Percentiles rank a stretch among this genome's conserved stretches.
Evolutionary conservation across 805 yeast species (phyloP).

Genomic region (Metschnikowia orientalis): DNA sequence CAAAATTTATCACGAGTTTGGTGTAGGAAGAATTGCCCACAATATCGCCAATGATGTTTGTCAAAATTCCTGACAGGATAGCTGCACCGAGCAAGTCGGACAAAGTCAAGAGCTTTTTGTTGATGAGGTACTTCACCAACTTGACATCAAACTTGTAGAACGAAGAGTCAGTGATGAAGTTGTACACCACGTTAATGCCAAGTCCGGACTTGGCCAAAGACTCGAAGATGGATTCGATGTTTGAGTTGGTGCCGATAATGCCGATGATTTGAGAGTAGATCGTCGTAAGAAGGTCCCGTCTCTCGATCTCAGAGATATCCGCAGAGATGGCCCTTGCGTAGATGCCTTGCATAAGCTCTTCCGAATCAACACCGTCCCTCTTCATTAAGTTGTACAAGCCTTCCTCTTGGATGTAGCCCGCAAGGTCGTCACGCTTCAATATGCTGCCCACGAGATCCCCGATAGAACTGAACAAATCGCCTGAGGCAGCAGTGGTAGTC

Average conservation of each 20-base stretch:
- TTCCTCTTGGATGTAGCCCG: constrained; percentile 4
- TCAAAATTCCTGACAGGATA: constrained; percentile 13
- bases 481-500: constrained; percentile 7
- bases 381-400: constrained; percentile 9
- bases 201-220: constrained; percentile 24
- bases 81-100: constrained; percentile 11
- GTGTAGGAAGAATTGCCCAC: constrained; percentile 12
- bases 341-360: constrained; percentile 6
- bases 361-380: constrained; percentile 11
- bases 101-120: constrained; percentile 13
- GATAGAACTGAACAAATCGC: constrained; percentile 16
- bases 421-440: constrained; percentile 14
- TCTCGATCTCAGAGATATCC: constrained; percentile 5
- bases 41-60: constrained; percentile 10
- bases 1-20: constrained; percentile 12
- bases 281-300: constrained; percentile 9
- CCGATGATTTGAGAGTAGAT: constrained; percentile 15
- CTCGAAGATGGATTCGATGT: constrained; percentile 18
- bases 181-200: constrained; percentile 18
- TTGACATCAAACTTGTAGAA: constrained; percentile 18
- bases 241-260: constrained; percentile 18
- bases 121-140: constrained; percentile 15
- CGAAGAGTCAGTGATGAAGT: constrained; percentile 16
- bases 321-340: constrained; percentile 7
- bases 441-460: constrained; percentile 8